Conservation (phyloP, 352 stramenopile genomes). For the Phytopythium oedochilum region DNA sequence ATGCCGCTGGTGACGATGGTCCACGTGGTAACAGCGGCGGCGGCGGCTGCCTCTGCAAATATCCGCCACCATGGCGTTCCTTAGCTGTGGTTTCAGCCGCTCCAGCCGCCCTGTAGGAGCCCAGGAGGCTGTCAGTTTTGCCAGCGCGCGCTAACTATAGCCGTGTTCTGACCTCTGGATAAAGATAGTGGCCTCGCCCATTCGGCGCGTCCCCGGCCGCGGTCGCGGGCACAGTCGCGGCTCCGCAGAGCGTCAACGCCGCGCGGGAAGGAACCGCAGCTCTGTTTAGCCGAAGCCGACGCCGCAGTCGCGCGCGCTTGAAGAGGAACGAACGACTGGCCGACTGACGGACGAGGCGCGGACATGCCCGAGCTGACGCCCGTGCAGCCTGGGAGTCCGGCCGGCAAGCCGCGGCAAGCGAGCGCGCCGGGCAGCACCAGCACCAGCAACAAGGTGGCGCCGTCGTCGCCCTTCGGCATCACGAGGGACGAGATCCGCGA, state of each 20-base stretch:
- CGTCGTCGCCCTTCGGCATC: conserved; percentile 66
- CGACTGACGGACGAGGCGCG: background rate
- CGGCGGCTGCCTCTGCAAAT: background rate
- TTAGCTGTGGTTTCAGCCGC: no score
- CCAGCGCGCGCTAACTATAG: background rate
- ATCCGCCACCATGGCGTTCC: no score
- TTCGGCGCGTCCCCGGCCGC: background rate
- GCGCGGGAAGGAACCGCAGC: background rate
- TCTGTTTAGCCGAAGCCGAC: background rate
- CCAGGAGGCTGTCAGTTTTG: no score
- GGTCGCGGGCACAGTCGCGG: background rate
- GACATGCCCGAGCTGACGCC: conserved; percentile 42
- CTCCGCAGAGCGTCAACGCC: background rate
- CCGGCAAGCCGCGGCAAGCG: conserved; percentile 19
- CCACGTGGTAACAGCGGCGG: no score
- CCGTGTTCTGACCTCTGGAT: background rate
- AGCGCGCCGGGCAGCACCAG: conserved; percentile 11
- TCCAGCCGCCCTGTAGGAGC: no score
- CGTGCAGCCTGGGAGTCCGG: conserved; percentile 24
- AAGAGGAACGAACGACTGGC: no score
- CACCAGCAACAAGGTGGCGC: conserved; percentile 59
- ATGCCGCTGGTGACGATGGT: no score
- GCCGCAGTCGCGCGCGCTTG: no score
- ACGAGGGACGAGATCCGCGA: conserved; percentile 59
- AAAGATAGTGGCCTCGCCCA: background rate